Evolutionary conservation across 2,329 filamentous ascomycete species (phyloP), one percentile per base, ranked within the genome.

Genomic region (Grosmannia huntii): DNA sequence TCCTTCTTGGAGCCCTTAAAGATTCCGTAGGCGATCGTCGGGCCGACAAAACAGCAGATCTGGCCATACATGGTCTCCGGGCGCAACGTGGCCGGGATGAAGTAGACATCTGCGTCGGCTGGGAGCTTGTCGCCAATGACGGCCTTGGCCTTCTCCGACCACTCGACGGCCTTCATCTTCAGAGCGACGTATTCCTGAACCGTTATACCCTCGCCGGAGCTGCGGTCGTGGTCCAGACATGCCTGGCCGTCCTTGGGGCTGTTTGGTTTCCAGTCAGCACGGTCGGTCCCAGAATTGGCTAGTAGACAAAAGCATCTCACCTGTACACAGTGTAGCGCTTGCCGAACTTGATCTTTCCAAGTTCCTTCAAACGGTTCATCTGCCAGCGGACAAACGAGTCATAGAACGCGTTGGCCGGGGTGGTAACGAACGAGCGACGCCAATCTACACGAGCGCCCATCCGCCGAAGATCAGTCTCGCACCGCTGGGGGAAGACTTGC

Each of bases 41-140:
- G 92, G 4, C 90, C 89, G 53, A 99, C 89, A 66, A 97, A 99
- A 71, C 91, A 96, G 74, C 89, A 95, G 4, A 85, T 95, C 73
- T 97, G 94, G 48, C 95, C 95, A 69, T 97, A 99, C 92, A 99
- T 97, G 41, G 94, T 99, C 77, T 99, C 94, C 2, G 94, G 90
- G 62, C 94, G 62, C 61, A 99, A 80, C 58, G 94, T 97, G 19
- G 94, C 94, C 14, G 94, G 88, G 14, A 97, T 83, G 66, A 97
- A 87, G 75, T 86, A 97, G 59, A 96, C 86, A 61, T 87, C 87
- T 52, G 89, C 86, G 63, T 81, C 84, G 41, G 84, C 79, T 6
- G 92, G 88, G 4, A 97, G 75, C 75, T 92, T 94, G 63, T 82
- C 85, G 69, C 86, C 80, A 60, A 97, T 73, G 57, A 82, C 75